These are phyloP conservation scores for Lentinula edodes DNA, from an alignment of 768 basidiomycete species.

Conservation along the genomic window DNA sequence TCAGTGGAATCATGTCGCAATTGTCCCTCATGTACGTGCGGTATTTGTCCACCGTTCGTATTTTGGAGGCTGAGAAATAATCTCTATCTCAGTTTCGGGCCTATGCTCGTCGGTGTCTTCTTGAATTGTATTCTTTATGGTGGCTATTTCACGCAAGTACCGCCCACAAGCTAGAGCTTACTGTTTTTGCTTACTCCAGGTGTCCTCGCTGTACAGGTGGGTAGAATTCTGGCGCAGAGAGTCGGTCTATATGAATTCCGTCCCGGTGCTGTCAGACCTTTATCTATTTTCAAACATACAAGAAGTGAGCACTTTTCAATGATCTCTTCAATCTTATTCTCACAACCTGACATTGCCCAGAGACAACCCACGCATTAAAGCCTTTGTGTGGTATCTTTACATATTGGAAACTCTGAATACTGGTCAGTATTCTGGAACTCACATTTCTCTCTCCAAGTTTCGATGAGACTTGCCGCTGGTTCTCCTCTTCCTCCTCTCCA, in stretches of 20 bases:
- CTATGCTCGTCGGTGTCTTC: slow-evolving; percentile 15
- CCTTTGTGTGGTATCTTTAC: slow-evolving; percentile 19
- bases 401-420: background rate
- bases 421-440: background rate
- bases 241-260: background rate
- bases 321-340: background rate
- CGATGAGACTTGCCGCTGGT: no score
- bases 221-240: no score
- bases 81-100: slow-evolving; percentile 8
- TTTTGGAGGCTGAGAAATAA: no score
- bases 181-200: background rate
- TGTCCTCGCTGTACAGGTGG: slow-evolving; percentile 15
- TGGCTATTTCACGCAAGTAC: background rate
- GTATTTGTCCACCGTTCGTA: background rate
- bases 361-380: slow-evolving; percentile 26
- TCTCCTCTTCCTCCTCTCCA: no score
- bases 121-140: slow-evolving; percentile 16
- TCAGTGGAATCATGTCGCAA: no score
- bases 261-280: slow-evolving; percentile 17
- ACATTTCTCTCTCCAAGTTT: no score
- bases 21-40: no score
- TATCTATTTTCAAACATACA: slow-evolving; percentile 30
- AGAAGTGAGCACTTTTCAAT: slow-evolving; percentile 16
- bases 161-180: background rate
- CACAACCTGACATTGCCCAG: slow-evolving; percentile 10